phyloP scores from a whole-genome alignment of 2,329 filamentous ascomycete species.

The Ploettnerulaceae sp. region DNA sequence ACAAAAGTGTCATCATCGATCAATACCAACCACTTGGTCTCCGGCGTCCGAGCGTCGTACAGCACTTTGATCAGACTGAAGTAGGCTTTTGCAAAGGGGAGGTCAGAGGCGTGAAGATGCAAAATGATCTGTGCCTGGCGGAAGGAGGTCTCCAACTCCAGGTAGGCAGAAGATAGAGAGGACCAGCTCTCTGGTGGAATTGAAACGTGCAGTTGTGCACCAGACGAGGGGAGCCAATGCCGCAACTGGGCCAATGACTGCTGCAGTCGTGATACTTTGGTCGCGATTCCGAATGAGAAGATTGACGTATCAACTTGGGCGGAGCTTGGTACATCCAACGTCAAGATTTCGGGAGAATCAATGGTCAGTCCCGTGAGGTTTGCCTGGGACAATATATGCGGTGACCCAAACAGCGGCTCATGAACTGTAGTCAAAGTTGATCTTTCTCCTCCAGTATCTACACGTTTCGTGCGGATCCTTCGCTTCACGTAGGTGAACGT shows the following conservation, averaged over 20 bases:
- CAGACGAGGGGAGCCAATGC: constrained; percentile 27
- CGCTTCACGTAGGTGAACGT: constrained; percentile 21
- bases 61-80: constrained; percentile 27
- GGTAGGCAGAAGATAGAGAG: constrained; percentile 11
- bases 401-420: constrained; percentile 13
- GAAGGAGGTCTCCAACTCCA: constrained; percentile 14
- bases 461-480: constrained; percentile 15
- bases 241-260: constrained; percentile 21
- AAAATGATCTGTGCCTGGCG: constrained; percentile 17
- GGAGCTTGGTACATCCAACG: constrained; percentile 17
- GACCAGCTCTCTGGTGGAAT: constrained; percentile 11
- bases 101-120: constrained; percentile 13
- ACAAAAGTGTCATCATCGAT: constrained; percentile 32
- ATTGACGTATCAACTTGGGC: constrained; percentile 22
- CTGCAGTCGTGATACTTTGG: constrained; percentile 20
- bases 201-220: constrained; percentile 18
- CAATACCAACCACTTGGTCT: constrained; percentile 28
- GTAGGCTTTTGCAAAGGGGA: constrained; percentile 20
- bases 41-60: constrained; percentile 21
- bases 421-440: constrained; percentile 17
- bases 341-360: constrained; percentile 9
- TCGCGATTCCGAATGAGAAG: constrained; percentile 27
- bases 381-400: constrained; percentile 8
- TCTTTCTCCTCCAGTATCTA: constrained; percentile 5
- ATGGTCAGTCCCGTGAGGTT: constrained; percentile 10